Evolutionary conservation across 306 rosid genomes (phyloP).

Genomic region (Sicyos edulis): DNA sequence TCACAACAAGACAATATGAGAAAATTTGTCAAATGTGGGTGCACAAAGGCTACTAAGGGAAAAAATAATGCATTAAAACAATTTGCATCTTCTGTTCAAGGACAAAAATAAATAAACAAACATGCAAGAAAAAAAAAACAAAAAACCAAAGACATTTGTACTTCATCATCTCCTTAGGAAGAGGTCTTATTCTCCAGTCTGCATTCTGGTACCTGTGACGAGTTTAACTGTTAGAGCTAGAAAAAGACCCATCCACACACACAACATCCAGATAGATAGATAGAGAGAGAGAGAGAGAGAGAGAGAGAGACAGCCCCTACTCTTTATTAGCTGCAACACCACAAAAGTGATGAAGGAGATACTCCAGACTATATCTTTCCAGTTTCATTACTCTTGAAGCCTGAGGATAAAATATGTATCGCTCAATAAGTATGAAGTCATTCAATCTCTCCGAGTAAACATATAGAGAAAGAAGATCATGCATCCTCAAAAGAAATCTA

Average conservation of each 20-base stretch:
- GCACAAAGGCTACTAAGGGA: neutral
- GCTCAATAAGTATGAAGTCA: neutral
- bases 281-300: constrained; percentile 12
- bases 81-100: neutral
- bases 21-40: neutral
- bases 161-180: constrained; percentile 89
- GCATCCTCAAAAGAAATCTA: constrained; percentile 13
- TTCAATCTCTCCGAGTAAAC: neutral
- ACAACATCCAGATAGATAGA: constrained; percentile 10
- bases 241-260: constrained; percentile 12
- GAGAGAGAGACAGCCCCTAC: constrained; percentile 34
- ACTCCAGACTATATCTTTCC: constrained; percentile 83
- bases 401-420: constrained; percentile 29
- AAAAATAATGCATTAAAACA: neutral
- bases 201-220: constrained; percentile 85
- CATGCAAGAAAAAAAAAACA: neutral
- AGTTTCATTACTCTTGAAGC: constrained; percentile 75
- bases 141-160: constrained; percentile 25
- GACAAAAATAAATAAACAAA: constrained; percentile 9
- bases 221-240: constrained; percentile 25
- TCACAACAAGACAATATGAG: neutral
- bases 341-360: constrained; percentile 69
- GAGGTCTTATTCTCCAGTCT: constrained; percentile 92
- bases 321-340: constrained; percentile 83
- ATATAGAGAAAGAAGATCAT: constrained; percentile 1